Evolutionary conservation across 768 basidiomycete genomes (phyloP).

Genomic region (Pleurotus salmoneostramineus): DNA sequence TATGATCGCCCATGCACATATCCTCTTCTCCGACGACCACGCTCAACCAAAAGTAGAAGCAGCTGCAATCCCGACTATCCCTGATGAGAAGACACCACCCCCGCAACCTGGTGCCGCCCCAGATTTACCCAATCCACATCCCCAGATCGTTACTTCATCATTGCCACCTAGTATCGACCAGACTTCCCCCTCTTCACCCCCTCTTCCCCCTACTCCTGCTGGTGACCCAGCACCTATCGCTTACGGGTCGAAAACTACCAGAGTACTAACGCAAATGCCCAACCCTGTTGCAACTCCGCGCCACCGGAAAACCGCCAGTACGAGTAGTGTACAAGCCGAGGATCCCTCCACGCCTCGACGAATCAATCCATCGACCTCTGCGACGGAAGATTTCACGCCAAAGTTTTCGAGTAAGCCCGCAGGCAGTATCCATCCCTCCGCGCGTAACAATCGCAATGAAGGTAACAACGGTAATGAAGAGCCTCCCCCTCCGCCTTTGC

Average conservation of each 20-base stretch:
- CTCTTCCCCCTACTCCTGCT: conserved; percentile 68
- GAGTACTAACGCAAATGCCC: conserved; percentile 48
- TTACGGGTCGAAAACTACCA: conserved; percentile 75
- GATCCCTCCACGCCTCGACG: conserved; percentile 11
- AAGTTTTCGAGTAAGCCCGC: conserved; percentile 64
- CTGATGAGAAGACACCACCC: neutral
- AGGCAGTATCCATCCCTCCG: conserved; percentile 75
- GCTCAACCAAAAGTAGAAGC: conserved; percentile 4
- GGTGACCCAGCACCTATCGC: conserved; percentile 58
- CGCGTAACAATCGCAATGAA: neutral
- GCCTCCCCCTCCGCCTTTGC: neutral
- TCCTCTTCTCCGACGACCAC: conserved; percentile 62
- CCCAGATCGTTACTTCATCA: neutral
- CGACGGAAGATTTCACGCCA: conserved; percentile 65
- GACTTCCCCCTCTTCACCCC: conserved; percentile 46
- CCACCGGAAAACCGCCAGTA: neutral
- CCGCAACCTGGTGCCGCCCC: neutral
- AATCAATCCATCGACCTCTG: conserved; percentile 17
- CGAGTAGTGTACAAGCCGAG: neutral
- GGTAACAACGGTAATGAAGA: neutral
- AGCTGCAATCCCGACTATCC: neutral
- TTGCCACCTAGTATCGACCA: conserved; percentile 18
- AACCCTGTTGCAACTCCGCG: conserved; percentile 11
- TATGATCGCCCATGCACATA: conserved; percentile 64
- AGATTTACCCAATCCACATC: neutral